Percentiles rank a stretch among this genome's conserved stretches.
These are phyloP conservation scores for Iodosphaeria phyllophila DNA, from an alignment of 2,329 filamentous ascomycete species.

Conservation along the genomic window DNA sequence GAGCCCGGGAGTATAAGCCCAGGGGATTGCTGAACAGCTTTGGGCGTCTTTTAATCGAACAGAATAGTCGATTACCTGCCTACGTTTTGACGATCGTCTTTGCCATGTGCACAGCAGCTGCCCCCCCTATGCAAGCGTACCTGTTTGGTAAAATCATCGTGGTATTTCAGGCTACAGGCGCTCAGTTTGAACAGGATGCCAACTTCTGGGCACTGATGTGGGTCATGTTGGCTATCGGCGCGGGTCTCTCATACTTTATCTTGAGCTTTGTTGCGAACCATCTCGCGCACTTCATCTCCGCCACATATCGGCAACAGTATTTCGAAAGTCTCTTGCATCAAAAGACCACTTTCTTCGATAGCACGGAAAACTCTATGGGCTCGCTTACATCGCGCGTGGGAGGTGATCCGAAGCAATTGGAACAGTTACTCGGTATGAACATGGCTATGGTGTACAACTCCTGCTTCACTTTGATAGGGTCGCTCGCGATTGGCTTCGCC, in stretches of 20 bases:
- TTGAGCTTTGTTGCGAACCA: constrained; percentile 24
- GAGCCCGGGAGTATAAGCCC: constrained; percentile 13
- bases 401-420: constrained; percentile 37
- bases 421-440: constrained; percentile 43
- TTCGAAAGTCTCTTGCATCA: constrained; percentile 40
- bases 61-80: constrained; percentile 27
- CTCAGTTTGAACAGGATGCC: constrained; percentile 18
- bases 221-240: constrained; percentile 33
- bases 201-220: constrained; percentile 52
- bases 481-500: constrained; percentile 45
- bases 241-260: constrained; percentile 33
- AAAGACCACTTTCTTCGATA: constrained; percentile 40
- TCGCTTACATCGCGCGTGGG: constrained; percentile 37
- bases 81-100: constrained; percentile 30
- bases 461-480: constrained; percentile 45
- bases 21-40: constrained; percentile 31
- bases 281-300: constrained; percentile 28
- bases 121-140: constrained; percentile 31
- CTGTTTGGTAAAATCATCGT: constrained; percentile 34
- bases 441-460: constrained; percentile 24
- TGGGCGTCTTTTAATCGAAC: constrained; percentile 36
- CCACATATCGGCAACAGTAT: constrained; percentile 39
- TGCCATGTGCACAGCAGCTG: constrained; percentile 22
- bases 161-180: constrained; percentile 22
- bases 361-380: constrained; percentile 38